Conservation (phyloP, 495 filamentous ascomycete species). For the Cryomyces antarcticus region DNA sequence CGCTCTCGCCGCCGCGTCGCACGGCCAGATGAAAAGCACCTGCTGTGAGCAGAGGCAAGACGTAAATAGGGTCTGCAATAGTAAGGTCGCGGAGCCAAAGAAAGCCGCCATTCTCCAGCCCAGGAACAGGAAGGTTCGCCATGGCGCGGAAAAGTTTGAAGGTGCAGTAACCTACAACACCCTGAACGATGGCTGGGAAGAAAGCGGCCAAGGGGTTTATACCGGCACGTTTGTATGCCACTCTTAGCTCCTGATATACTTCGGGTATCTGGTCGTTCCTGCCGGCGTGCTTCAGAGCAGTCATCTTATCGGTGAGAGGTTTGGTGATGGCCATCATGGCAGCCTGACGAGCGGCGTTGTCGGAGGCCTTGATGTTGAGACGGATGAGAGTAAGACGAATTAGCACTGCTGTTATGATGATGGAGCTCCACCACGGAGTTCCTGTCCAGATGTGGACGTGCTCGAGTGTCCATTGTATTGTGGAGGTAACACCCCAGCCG, state of each 20-base stretch:
- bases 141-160: conserved; percentile 61
- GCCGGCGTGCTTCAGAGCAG: neutral
- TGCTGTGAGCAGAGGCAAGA: conserved; percentile 37
- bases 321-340: conserved; percentile 26
- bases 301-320: conserved; percentile 19
- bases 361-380: conserved; percentile 35
- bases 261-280: conserved; percentile 25
- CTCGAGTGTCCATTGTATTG: conserved; percentile 57
- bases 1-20: conserved; percentile 28
- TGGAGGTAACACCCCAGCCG: conserved; percentile 52
- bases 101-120: conserved; percentile 42
- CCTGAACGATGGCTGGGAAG: conserved; percentile 37
- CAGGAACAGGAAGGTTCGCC: conserved; percentile 60
- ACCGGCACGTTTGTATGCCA: conserved; percentile 30
- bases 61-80: conserved; percentile 48
- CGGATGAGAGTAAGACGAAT: conserved; percentile 46
- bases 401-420: conserved; percentile 39
- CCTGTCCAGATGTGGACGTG: conserved; percentile 55
- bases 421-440: conserved; percentile 64
- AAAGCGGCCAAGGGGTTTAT: conserved; percentile 32
- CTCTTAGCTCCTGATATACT: conserved; percentile 24
- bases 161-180: conserved; percentile 56
- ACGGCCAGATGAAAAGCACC: conserved; percentile 4
- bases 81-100: conserved; percentile 71
- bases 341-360: conserved; percentile 32